These are phyloP conservation scores for Crithidia expoeki DNA, from an alignment of 208 protist genomes.

Conservation along the genomic window DNA sequence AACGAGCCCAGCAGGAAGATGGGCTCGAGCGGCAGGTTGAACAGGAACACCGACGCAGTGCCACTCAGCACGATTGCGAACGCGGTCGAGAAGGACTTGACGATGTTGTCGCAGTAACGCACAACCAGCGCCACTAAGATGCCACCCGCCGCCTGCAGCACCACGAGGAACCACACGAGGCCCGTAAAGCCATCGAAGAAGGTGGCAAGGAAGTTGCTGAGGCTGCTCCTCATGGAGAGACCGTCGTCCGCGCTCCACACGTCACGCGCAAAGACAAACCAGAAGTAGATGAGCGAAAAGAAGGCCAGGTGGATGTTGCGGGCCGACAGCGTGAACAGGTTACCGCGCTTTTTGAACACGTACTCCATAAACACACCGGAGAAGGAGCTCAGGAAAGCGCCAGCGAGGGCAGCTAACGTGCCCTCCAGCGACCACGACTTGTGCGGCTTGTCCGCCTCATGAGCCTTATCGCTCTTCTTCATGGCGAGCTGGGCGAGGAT, in stretches of 20 bases:
- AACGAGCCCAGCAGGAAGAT: slow-evolving; percentile 38
- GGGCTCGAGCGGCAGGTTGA: slow-evolving; percentile 27
- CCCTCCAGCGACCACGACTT: slow-evolving; percentile 36
- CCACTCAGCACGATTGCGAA: slow-evolving; percentile 53
- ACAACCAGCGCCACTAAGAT: slow-evolving; percentile 69
- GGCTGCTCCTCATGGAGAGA: neutral
- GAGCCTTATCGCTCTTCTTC: slow-evolving; percentile 11
- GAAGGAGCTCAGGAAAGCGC: slow-evolving; percentile 46
- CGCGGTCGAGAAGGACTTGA: slow-evolving; percentile 69
- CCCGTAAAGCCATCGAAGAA: slow-evolving; percentile 64
- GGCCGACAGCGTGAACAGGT: slow-evolving; percentile 17
- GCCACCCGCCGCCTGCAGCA: slow-evolving; percentile 58
- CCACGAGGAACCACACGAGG: slow-evolving; percentile 39
- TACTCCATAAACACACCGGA: slow-evolving; percentile 65
- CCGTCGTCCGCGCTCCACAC: neutral
- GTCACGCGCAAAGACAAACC: slow-evolving; percentile 7
- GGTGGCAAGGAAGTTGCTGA: slow-evolving; percentile 7
- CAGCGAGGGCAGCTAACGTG: slow-evolving; percentile 34
- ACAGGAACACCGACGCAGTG: slow-evolving; percentile 41
- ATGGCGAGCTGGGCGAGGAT: slow-evolving; percentile 43
- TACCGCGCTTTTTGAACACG: slow-evolving; percentile 59
- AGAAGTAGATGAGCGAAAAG: slow-evolving; percentile 44
- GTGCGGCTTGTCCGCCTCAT: slow-evolving; percentile 13
- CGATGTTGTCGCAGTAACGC: slow-evolving; percentile 77
- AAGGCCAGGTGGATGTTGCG: slow-evolving; percentile 53